Evolutionary conservation across 352 stramenopile genomes (phyloP).

Genomic region (Globisporangium nodosum): DNA sequence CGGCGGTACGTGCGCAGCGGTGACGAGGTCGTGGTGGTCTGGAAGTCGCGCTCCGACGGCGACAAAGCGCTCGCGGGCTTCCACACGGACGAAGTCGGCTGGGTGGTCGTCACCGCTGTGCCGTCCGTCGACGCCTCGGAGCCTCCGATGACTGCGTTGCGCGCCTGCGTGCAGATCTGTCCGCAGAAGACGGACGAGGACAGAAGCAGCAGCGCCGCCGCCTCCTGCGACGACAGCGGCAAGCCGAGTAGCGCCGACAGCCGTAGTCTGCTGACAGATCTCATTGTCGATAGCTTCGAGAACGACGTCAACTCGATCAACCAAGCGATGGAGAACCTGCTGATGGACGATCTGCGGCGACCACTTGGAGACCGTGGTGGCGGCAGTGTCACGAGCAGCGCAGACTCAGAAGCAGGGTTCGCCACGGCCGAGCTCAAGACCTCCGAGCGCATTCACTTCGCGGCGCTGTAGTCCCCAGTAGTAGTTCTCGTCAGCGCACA

Average conservation of each 20-base stretch:
- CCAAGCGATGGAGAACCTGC: slow-evolving; percentile 11
- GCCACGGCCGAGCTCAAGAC: neutral
- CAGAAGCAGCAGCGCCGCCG: neutral
- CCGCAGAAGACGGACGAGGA: neutral
- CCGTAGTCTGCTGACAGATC: neutral
- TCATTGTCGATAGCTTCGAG: slow-evolving; percentile 11
- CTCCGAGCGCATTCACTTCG: neutral
- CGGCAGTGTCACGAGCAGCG: neutral
- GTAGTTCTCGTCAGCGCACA: too few relatives aligned
- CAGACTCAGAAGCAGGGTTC: neutral
- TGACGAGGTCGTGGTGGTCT: slow-evolving; percentile 10
- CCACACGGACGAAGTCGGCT: slow-evolving; percentile 9
- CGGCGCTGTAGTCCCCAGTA: neutral
- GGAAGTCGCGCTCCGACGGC: slow-evolving; percentile 11
- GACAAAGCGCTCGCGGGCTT: slow-evolving; percentile 8
- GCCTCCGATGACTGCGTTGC: slow-evolving; percentile 4
- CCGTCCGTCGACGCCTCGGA: slow-evolving; percentile 1
- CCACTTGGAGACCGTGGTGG: neutral
- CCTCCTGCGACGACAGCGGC: neutral
- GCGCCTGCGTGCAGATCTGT: slow-evolving; percentile 11
- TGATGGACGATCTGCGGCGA: slow-evolving; percentile 6
- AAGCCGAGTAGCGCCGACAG: neutral
- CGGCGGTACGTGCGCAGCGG: slow-evolving; percentile 11
- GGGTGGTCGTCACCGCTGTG: slow-evolving; percentile 8
- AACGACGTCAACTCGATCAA: slow-evolving; percentile 20